Evolutionary conservation across 352 stramenopile species (phyloP), one percentile per base, ranked within the genome.

Genomic region (Phytophthora cryptogea): DNA sequence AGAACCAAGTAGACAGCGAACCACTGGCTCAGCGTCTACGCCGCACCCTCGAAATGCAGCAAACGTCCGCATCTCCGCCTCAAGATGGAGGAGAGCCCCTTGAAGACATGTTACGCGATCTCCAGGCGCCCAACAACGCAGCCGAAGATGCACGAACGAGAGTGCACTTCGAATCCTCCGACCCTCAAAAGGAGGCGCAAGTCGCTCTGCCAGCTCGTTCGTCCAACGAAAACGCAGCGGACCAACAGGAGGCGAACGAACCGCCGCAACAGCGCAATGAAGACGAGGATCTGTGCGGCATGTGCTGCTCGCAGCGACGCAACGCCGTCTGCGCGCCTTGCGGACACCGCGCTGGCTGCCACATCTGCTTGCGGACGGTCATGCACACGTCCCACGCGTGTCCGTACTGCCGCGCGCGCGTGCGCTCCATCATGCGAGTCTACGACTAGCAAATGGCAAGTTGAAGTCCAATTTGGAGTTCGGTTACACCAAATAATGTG

Each of bases 261-360:
- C 7, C 30, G 8, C 13, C 11, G 41, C 11, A 33, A 3, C 37
- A 52, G n/a, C 47, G 43, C 26, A 17, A 44, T 0, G 51, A 63
- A 20, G 59, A 70, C n/a, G 39, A 59, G 26, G 46, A 69, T 44
- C 49, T 72, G 44, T 88, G 76, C 41, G 59, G 69, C 11, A 72
- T 88, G 47, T 88, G 76, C 60, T 76, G 76, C 54, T 67, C 77
- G 28, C 59, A 63, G 9, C 31, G 54, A 42, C 65, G 78, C 5
- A 70, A 84, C 48, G 76, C 78, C 30, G 70, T 85, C 13, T 84
- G 76, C 47, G 66, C 80, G 11, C 78, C 76, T 20, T 88, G 76
- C 23, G 78, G 78, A 5, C 78, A 88, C 60, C 61, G 79, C 32
- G 73, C 76, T 1, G 76, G 71, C 8, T 88, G 78, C 40, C 54